A percentile compares a stretch with the other conserved stretches of the same genome.
phyloP scores from a whole-genome alignment of 2,329 filamentous ascomycete species.

The Colletotrichum sublineola region DNA sequence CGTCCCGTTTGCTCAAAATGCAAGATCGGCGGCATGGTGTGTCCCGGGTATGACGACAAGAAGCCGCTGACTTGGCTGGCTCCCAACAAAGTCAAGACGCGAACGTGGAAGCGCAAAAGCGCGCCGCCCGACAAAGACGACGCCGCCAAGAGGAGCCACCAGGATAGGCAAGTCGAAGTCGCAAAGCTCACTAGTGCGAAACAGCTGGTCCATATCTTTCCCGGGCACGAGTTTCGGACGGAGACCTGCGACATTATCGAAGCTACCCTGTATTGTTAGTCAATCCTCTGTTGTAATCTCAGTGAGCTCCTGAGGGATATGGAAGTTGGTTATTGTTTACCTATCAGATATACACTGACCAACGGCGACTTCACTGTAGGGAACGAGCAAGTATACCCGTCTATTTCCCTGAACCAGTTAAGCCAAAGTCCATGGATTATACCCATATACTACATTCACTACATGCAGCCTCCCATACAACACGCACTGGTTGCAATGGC shows the following conservation, averaged over 20 bases:
- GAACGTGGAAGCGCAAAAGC: constrained; percentile 44
- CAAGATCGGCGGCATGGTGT: constrained; percentile 49
- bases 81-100: constrained; percentile 23
- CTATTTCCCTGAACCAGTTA: constrained; percentile 18
- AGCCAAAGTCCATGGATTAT: constrained; percentile 30
- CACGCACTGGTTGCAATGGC: constrained; percentile 49
- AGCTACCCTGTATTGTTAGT: constrained; percentile 38
- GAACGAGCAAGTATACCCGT: constrained; percentile 32
- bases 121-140: not conserved
- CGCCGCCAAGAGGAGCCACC: not conserved
- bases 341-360: not conserved
- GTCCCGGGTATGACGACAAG: constrained; percentile 56
- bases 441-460: constrained; percentile 9
- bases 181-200: not conserved
- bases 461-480: constrained; percentile 2
- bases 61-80: constrained; percentile 55
- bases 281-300: not conserved
- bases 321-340: not conserved
- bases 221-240: constrained; percentile 14
- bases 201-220: constrained; percentile 12
- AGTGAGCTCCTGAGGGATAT: not conserved
- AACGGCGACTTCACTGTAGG: not conserved
- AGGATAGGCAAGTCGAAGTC: not conserved
- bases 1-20: constrained; percentile 55
- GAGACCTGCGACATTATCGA: constrained; percentile 35